Conservation (phyloP, 1,284 basidiomycete species). For the Ceratobasidium sp. region DNA sequence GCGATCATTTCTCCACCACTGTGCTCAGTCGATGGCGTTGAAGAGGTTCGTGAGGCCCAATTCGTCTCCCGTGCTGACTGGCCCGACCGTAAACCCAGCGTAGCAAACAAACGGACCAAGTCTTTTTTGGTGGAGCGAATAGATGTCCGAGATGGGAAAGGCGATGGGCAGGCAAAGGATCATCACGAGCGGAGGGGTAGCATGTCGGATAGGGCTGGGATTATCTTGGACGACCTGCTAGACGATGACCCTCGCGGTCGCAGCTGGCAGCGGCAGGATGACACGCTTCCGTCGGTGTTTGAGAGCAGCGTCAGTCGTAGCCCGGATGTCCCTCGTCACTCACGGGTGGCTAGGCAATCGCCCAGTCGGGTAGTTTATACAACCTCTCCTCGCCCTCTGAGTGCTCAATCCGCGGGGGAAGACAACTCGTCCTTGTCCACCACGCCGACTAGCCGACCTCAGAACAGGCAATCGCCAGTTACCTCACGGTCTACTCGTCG, state of each 20-base stretch:
- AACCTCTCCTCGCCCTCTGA: constrained; percentile 14
- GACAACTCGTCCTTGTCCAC: constrained; percentile 24
- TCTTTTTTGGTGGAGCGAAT: constrained; percentile 31
- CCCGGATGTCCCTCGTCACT: constrained; percentile 21
- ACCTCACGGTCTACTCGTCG: constrained; percentile 9
- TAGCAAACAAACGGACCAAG: constrained; percentile 56
- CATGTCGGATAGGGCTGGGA: constrained; percentile 3
- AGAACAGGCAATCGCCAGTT: constrained; percentile 8
- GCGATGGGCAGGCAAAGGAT: constrained; percentile 5
- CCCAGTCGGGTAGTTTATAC: constrained; percentile 5
- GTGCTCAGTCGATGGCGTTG: constrained; percentile 56
- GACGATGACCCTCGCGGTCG: constrained; percentile 39
- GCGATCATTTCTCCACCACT: constrained; percentile 55
- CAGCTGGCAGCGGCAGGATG: constrained; percentile 33
- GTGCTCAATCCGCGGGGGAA: not conserved
- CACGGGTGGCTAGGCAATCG: constrained; percentile 5
- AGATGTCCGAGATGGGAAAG: constrained; percentile 5
- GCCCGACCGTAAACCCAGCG: constrained; percentile 71
- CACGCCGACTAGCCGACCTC: constrained; percentile 28
- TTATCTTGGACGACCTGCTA: constrained; percentile 24
- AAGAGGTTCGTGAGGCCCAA: constrained; percentile 66
- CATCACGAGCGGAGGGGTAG: not conserved
- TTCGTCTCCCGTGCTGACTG: constrained; percentile 81
- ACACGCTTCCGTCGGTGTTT: constrained; percentile 35
- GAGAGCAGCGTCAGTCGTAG: constrained; percentile 39